A percentile compares a stretch with the other conserved stretches of the same genome.
Conservation (phyloP, 495 filamentous ascomycete genomes). For the Penicillium cinerascens region DNA sequence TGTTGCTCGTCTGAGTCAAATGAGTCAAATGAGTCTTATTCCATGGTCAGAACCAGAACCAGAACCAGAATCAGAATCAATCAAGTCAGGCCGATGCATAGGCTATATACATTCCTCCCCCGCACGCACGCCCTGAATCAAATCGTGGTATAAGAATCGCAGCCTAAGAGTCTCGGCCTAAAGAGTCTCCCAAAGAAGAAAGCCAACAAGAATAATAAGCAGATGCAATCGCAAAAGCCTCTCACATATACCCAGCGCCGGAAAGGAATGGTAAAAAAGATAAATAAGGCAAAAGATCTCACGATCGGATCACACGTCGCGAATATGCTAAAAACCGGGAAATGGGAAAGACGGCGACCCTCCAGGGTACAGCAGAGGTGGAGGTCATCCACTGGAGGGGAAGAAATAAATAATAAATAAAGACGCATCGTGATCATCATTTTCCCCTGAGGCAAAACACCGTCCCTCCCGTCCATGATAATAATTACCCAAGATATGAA, state of each 20-base stretch:
- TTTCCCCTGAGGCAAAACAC: slow-evolving; percentile 23
- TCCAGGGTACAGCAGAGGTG: background rate
- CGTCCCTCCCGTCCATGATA: slow-evolving; percentile 24
- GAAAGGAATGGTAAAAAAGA: slow-evolving; percentile 16
- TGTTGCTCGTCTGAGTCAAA: background rate
- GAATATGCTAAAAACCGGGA: slow-evolving; percentile 3
- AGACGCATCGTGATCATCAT: slow-evolving; percentile 26
- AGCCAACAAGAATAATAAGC: background rate
- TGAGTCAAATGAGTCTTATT: background rate
- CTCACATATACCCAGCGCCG: slow-evolving; percentile 30
- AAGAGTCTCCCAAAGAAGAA: slow-evolving; percentile 7
- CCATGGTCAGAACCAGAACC: background rate
- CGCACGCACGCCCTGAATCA: slow-evolving; percentile 4
- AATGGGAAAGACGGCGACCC: slow-evolving; percentile 2
- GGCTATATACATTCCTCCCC: slow-evolving; percentile 16
- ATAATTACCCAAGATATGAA: slow-evolving; percentile 32
- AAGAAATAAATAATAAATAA: slow-evolving; percentile 5
- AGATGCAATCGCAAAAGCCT: slow-evolving; percentile 19
- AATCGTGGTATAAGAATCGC: slow-evolving; percentile 21
- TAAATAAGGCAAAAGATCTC: slow-evolving; percentile 22
- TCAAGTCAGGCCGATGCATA: slow-evolving; percentile 18
- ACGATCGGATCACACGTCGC: slow-evolving; percentile 1
- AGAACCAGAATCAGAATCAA: slow-evolving; percentile 1
- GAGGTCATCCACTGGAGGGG: slow-evolving; percentile 5
- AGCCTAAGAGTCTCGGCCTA: slow-evolving; percentile 6